Base-by-base conservation (phyloP, 805 yeast species). In the Kazachstania psychrophila region DNA sequence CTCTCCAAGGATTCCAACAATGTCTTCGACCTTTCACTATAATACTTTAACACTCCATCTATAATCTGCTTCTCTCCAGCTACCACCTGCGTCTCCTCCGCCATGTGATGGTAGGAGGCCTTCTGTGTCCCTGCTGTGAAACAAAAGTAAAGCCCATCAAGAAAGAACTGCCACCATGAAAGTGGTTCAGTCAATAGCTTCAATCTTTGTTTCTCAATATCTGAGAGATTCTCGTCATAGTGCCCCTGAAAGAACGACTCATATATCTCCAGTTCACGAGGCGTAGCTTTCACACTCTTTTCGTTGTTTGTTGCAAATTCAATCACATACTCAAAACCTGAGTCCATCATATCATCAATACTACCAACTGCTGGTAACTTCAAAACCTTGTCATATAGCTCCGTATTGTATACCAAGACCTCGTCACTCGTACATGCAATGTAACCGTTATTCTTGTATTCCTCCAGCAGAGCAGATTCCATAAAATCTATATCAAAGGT, bases 391-490 rank as follows among this genome's bases (percentile, higher is more conserved):
- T 56, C 62, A 33, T 46, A 56, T 7, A 54, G 36, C 22, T 54
- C 56, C 5, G 45, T 36, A 22, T 47, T 50, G 28, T 39, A 43
- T 6, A 44, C 22, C 23, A 58, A 33, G 23, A 58, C 48, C 28
- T 51, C 58, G 35, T 58, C 62, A 32, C 55, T 54, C 5, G 62
- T 56, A 16, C 56, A 55, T 12, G 60, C 62, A 16, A 58, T 42
- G 36, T 42, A 54, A 4, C 56, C 51, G 11, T 33, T 20, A 11
- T 8, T 24, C 14, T 38, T 19, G 16, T 29, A 33, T 14, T 16
- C 20, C 6, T 10, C 18, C 20, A 18, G 13, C 5, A 35, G 18
- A 3, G 15, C 15, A 13, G 28, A 34, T 2, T 42, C 36, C 26
- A 41, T 39, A 15, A 23, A 27, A 8, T 43, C 41, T 10, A 49